A percentile compares a stretch with the other conserved stretches of the same genome.
phyloP scores from a whole-genome alignment of 306 rosid genomes.

The Sicyos edulis region DNA sequence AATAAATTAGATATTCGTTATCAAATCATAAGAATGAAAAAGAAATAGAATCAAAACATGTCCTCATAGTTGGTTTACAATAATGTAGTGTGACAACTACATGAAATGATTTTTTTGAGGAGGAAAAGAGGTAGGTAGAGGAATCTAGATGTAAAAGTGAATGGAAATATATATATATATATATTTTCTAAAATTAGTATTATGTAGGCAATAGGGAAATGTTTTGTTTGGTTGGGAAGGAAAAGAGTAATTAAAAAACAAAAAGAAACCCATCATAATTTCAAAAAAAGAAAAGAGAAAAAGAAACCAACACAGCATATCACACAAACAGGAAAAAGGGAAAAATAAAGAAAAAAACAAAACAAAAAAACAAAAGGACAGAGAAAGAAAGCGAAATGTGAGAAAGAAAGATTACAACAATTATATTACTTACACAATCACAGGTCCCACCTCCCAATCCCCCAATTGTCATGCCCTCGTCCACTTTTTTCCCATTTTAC shows the following conservation, averaged over 20 bases:
- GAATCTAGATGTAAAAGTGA: not conserved
- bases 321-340: not conserved
- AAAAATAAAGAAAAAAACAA: not conserved
- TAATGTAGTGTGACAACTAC: too few species aligned
- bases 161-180: not conserved
- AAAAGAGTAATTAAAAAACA: not conserved
- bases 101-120: too few species aligned
- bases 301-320: not conserved
- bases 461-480: too few species aligned
- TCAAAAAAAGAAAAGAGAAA: not conserved
- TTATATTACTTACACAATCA: not conserved
- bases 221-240: slow-evolving; percentile 3
- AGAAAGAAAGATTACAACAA: not conserved
- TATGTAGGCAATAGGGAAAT: not conserved
- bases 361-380: not conserved
- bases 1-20: too few species aligned
- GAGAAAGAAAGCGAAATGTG: slow-evolving; percentile 16
- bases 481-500: not conserved
- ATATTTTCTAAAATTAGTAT: too few species aligned
- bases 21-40: too few species aligned
- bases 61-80: too few species aligned
- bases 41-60: too few species aligned
- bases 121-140: not conserved
- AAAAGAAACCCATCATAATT: not conserved
- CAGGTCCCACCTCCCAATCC: too few species aligned